Conservation (phyloP, 495 filamentous ascomycete genomes). For the Elasticomyces elasticus region DNA sequence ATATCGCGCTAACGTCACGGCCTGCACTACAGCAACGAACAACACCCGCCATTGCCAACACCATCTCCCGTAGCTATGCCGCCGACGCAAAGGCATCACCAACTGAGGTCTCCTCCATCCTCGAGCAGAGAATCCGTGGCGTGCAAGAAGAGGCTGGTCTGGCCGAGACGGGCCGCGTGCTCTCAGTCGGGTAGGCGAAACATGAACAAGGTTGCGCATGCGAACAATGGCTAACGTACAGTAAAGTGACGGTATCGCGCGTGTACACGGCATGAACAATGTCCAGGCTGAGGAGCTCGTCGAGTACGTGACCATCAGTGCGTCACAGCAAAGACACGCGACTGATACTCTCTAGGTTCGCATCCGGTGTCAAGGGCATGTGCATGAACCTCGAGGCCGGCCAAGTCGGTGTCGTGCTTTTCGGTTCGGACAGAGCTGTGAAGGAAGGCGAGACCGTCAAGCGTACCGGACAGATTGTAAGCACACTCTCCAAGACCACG, state of each 20-base stretch:
- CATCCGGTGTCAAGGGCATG: constrained; percentile 99
- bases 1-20: constrained; percentile 17
- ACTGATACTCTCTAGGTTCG: constrained; percentile 59
- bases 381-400: constrained; percentile 99
- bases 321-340: constrained; percentile 11
- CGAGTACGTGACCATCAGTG: constrained; percentile 60
- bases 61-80: constrained; percentile 83
- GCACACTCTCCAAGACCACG: constrained; percentile 30
- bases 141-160: constrained; percentile 91
- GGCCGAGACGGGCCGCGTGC: constrained; percentile 96
- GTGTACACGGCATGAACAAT: constrained; percentile 99
- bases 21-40: constrained; percentile 59
- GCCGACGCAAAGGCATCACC: constrained; percentile 88
- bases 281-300: constrained; percentile 99
- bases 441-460: constrained; percentile 99
- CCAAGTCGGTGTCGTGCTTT: constrained; percentile 99
- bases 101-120: constrained; percentile 97
- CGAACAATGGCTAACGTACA: constrained; percentile 42
- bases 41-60: constrained; percentile 64
- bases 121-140: constrained; percentile 97
- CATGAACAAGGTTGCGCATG: constrained; percentile 10
- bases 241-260: constrained; percentile 96
- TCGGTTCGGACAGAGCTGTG: constrained; percentile 99
- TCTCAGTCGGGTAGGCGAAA: constrained; percentile 87
- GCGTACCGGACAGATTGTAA: constrained; percentile 97